Conservation (phyloP, 306 rosid genomes). For the Quercus rubra region DNA sequence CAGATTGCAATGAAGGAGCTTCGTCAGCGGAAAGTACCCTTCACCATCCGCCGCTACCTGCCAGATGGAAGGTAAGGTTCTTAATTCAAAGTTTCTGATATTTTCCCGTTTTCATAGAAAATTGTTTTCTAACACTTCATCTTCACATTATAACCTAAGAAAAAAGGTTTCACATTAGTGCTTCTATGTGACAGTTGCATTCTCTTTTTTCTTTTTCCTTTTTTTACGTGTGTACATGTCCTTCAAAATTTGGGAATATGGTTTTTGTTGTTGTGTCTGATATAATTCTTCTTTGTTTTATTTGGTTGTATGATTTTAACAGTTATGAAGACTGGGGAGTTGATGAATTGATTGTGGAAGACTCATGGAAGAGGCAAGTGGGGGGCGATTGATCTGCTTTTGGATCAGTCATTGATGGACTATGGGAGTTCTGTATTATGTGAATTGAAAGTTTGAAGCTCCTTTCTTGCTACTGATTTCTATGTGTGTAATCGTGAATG, state of each 20-base stretch:
- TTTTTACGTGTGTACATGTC: too few species aligned
- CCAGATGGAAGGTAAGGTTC: constrained; percentile 88
- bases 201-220: not conserved
- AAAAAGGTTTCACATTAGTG: not conserved
- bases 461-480: too few species aligned
- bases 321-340: constrained; percentile 99
- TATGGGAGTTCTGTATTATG: too few species aligned
- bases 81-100: not conserved
- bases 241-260: too few species aligned
- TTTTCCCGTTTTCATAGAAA: not conserved
- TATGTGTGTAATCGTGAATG: too few species aligned
- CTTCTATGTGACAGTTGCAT: not conserved
- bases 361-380: constrained; percentile 98
- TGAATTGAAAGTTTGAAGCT: too few species aligned
- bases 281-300: not conserved
- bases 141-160: not conserved
- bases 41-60: constrained; percentile 92
- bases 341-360: constrained; percentile 92
- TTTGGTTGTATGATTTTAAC: constrained; percentile 13
- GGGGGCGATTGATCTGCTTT: constrained; percentile 60
- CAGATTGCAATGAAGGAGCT: constrained; percentile 99
- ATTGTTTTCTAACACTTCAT: not conserved
- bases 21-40: constrained; percentile 87
- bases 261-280: not conserved
- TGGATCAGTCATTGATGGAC: constrained; percentile 7